Conservation (phyloP, 495 filamentous ascomycete species). For the Podospora fimiseda region DNA sequence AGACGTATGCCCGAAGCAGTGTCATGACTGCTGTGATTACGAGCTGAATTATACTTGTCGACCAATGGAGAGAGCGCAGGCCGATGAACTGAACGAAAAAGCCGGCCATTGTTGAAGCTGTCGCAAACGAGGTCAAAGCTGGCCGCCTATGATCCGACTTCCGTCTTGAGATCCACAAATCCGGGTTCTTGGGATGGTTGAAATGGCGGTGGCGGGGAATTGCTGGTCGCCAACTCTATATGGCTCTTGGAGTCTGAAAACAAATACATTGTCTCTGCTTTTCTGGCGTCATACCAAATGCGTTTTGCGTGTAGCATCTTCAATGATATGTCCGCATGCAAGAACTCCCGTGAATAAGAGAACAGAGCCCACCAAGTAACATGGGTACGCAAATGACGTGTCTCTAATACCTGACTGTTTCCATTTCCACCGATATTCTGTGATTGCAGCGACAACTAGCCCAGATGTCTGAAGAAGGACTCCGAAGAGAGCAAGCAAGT, state of each 20-base stretch:
- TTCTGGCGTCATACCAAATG: neutral
- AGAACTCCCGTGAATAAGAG: neutral
- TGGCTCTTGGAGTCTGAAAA: neutral
- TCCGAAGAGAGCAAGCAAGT: neutral
- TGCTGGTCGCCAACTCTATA: neutral
- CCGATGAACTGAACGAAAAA: neutral
- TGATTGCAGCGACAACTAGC: neutral
- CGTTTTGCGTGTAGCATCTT: neutral
- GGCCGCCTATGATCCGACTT: neutral
- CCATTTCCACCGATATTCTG: neutral
- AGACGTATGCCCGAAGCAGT: neutral
- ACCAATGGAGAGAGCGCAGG: neutral
- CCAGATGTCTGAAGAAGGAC: neutral
- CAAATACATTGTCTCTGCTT: neutral
- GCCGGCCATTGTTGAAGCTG: neutral
- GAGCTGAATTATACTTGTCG: neutral
- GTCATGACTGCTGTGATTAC: neutral
- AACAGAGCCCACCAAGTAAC: neutral
- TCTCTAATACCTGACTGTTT: neutral
- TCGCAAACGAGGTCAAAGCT: neutral
- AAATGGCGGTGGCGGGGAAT: neutral
- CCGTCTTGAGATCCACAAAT: neutral
- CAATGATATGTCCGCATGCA: neutral
- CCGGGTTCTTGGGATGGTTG: neutral
- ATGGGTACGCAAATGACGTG: neutral